Evolutionary conservation across 352 stramenopile species (phyloP).

Genomic region (Pythium dissotocum): DNA sequence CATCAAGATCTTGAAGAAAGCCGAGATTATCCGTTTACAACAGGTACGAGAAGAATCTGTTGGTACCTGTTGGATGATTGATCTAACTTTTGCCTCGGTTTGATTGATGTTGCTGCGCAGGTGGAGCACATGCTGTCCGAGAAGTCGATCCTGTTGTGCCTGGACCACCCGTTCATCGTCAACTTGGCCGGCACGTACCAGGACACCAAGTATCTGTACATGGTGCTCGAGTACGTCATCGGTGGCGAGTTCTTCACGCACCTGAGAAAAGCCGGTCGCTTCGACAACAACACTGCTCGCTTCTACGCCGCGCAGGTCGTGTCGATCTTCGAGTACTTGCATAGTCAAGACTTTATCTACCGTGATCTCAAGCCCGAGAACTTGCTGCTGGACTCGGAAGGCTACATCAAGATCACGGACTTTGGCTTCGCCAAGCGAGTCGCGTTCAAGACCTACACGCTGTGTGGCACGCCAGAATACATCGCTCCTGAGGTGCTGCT

Average conservation of each 20-base stretch:
- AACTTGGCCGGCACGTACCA: slow-evolving; percentile 95
- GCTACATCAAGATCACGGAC: slow-evolving; percentile 97
- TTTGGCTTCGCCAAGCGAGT: slow-evolving; percentile 94
- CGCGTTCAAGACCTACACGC: slow-evolving; percentile 94
- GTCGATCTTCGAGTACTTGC: slow-evolving; percentile 97
- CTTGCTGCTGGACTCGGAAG: slow-evolving; percentile 92
- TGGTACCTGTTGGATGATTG: neutral
- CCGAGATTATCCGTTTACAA: slow-evolving; percentile 94
- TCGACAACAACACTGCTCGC: slow-evolving; percentile 91
- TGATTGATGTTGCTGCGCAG: slow-evolving; percentile 31
- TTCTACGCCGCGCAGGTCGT: slow-evolving; percentile 95
- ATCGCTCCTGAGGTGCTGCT: slow-evolving; percentile 91
- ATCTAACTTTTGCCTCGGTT: neutral
- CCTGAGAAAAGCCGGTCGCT: slow-evolving; percentile 91
- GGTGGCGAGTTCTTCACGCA: slow-evolving; percentile 98
- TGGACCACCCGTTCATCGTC: slow-evolving; percentile 97
- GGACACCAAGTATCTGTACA: slow-evolving; percentile 95
- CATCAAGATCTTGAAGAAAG: slow-evolving; percentile 98
- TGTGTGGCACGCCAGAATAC: slow-evolving; percentile 94
- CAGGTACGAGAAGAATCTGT: slow-evolving; percentile 58
- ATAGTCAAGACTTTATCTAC: slow-evolving; percentile 96
- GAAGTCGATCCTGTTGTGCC: slow-evolving; percentile 93
- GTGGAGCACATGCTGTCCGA: slow-evolving; percentile 98
- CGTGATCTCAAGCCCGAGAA: slow-evolving; percentile 97
- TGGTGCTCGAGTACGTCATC: slow-evolving; percentile 97